These are phyloP conservation scores for Aspergillus phoenicis DNA, from an alignment of 2,329 filamentous ascomycete species.

Conservation along the genomic window DNA sequence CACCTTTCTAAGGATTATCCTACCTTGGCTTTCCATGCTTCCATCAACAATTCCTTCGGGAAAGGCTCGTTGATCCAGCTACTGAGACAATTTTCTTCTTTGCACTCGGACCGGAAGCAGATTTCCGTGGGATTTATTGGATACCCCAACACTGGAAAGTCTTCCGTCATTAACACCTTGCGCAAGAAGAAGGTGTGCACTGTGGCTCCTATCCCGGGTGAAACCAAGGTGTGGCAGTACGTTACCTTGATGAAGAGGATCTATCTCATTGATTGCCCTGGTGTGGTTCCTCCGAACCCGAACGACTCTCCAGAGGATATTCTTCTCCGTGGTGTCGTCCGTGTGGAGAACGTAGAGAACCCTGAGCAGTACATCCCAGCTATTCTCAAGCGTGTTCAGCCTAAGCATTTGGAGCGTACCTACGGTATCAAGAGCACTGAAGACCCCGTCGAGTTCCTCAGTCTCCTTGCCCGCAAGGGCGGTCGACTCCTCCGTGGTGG, in stretches of 20 bases:
- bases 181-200: conserved; percentile 92
- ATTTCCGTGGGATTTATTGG: conserved; percentile 88
- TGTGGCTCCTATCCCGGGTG: conserved; percentile 90
- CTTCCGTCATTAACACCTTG: conserved; percentile 94
- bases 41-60: conserved; percentile 93
- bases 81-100: conserved; percentile 84
- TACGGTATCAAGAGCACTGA: conserved; percentile 84
- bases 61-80: conserved; percentile 93
- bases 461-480: conserved; percentile 81
- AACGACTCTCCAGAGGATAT: conserved; percentile 85
- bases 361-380: conserved; percentile 93
- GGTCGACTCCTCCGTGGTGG: conserved; percentile 86
- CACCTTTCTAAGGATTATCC: conserved; percentile 86
- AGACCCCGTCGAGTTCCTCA: conserved; percentile 79
- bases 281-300: conserved; percentile 87
- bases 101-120: conserved; percentile 90
- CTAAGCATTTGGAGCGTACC: conserved; percentile 85
- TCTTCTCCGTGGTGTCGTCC: conserved; percentile 83
- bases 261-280: conserved; percentile 94
- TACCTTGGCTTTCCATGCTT: conserved; percentile 91
- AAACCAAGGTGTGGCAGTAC: conserved; percentile 98
- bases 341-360: conserved; percentile 94
- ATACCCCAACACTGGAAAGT: conserved; percentile 94
- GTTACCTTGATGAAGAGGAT: conserved; percentile 94
- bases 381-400: conserved; percentile 77